These are phyloP conservation scores for Aspergillus sparsus DNA, from an alignment of 495 filamentous ascomycete species.

Conservation along the genomic window DNA sequence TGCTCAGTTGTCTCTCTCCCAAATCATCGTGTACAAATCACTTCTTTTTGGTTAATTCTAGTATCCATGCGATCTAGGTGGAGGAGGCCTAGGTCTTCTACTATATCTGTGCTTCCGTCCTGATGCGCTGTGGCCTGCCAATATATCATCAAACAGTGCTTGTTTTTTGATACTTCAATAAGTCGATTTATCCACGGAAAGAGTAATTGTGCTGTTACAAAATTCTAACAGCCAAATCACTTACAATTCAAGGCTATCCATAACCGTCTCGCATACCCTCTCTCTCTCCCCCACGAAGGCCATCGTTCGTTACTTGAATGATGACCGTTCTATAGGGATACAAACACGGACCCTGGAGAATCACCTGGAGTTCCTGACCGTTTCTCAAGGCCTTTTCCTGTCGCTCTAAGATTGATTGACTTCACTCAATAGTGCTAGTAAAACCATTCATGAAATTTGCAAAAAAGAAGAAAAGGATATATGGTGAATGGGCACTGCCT, in stretches of 20 bases:
- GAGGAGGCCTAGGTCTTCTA: no score
- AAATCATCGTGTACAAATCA: not conserved
- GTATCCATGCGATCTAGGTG: not conserved
- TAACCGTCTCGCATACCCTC: not conserved
- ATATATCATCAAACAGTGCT: not conserved
- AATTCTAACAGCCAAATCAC: not conserved
- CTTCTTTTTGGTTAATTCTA: not conserved
- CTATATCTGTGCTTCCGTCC: not conserved
- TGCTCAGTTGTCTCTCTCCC: not conserved
- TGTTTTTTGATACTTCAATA: not conserved
- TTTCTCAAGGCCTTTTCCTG: slow-evolving; percentile 26
- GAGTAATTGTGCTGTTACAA: not conserved
- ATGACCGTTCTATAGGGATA: slow-evolving; percentile 36
- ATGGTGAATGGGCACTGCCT: no score
- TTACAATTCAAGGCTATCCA: not conserved
- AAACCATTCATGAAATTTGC: no score
- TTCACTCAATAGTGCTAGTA: no score
- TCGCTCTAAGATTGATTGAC: no score
- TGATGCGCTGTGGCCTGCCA: not conserved
- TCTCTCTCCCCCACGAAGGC: not conserved
- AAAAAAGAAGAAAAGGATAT: no score
- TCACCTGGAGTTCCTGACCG: slow-evolving; percentile 35
- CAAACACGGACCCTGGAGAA: slow-evolving; percentile 37
- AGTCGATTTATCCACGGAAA: not conserved
- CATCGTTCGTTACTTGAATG: slow-evolving; percentile 24